phyloP scores from a whole-genome alignment of 306 rosid genomes.

The Psophocarpus tetragonolobus region DNA sequence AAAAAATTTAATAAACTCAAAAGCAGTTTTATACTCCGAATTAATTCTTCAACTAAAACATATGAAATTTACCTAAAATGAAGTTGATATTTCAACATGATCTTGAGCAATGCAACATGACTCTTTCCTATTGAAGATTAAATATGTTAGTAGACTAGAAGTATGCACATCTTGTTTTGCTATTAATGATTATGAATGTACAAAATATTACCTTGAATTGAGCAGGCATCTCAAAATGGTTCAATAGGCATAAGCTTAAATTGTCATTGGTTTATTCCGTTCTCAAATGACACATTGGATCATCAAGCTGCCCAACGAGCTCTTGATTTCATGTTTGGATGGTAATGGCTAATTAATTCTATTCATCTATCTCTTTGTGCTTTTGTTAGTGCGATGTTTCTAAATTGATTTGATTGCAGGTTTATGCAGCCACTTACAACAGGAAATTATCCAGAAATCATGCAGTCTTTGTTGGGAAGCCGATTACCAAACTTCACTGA shows the following conservation, averaged over 20 bases:
- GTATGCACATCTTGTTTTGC: neutral
- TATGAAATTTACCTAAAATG: neutral
- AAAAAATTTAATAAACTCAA: too few relatives aligned
- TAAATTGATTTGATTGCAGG: conserved; percentile 36
- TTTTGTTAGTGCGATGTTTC: neutral
- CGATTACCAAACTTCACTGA: conserved; percentile 57
- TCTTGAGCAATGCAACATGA: neutral
- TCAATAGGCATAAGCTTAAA: conserved; percentile 55
- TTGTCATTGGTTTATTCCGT: conserved; percentile 51
- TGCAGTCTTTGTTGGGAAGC: conserved; percentile 53
- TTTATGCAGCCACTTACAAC: conserved; percentile 59
- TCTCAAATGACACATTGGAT: conserved; percentile 36
- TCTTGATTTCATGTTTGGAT: conserved; percentile 60
- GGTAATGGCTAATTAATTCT: conserved; percentile 38
- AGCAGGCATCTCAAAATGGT: conserved; percentile 55
- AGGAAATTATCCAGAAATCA: conserved; percentile 70
- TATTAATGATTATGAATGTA: conserved; percentile 9
- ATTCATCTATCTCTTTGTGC: neutral
- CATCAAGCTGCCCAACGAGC: conserved; percentile 42
- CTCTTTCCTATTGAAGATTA: neutral
- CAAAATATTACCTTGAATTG: neutral
- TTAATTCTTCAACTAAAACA: neutral
- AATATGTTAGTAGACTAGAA: neutral
- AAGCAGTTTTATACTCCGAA: too few relatives aligned
- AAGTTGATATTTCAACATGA: neutral